Evolutionary conservation across 805 yeast species (phyloP).

Genomic region (Yarrowia osloensis): DNA sequence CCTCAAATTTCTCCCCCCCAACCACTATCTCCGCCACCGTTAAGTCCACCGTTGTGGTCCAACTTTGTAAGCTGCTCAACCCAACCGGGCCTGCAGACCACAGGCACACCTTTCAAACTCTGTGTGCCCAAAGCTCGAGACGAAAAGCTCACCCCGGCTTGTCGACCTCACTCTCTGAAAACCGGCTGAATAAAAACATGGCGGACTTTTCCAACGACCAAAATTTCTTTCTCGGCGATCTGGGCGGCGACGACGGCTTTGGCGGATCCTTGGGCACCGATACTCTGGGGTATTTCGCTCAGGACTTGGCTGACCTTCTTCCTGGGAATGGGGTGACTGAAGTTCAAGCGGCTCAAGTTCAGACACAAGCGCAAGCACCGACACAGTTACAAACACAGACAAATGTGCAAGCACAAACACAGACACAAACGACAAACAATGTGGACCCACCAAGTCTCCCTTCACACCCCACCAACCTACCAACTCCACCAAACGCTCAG

Average conservation of each 20-base stretch:
- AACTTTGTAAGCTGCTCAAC: neutral
- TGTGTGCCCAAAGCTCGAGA: neutral
- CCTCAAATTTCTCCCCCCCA: neutral
- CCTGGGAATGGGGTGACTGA: neutral
- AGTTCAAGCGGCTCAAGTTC: too few relatives aligned
- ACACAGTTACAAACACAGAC: too few relatives aligned
- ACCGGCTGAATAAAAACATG: too few relatives aligned
- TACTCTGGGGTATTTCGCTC: slow-evolving; percentile 16
- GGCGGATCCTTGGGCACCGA: neutral
- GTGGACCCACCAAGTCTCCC: too few relatives aligned
- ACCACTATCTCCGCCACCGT: neutral
- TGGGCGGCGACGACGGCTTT: neutral
- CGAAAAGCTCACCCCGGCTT: neutral
- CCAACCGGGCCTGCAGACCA: neutral
- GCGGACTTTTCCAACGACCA: neutral
- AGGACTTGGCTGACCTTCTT: slow-evolving; percentile 9
- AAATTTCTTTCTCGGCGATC: neutral
- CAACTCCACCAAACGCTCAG: neutral
- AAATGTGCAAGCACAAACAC: too few relatives aligned
- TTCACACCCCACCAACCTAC: neutral
- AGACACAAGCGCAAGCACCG: too few relatives aligned
- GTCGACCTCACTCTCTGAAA: too few relatives aligned
- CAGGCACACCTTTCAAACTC: neutral
- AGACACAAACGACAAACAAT: too few relatives aligned
- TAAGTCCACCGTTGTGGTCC: neutral